Evolutionary conservation across 768 basidiomycete species (phyloP).

Genomic region (Russula abietina): DNA sequence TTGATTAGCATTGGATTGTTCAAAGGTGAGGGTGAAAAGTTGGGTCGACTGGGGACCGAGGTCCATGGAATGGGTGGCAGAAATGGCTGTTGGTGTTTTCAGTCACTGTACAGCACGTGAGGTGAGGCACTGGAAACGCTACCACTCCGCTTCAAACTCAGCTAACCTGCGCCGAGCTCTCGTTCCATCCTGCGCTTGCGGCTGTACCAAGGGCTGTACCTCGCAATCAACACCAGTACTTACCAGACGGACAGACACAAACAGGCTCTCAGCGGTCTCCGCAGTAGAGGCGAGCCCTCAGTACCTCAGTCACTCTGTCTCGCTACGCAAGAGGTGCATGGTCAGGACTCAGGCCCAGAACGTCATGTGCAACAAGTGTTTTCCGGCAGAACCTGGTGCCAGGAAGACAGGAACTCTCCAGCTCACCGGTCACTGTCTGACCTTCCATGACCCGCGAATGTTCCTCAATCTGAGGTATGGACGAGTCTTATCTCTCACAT

Average conservation of each 20-base stretch:
- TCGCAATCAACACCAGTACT: no score
- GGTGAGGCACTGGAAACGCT: no score
- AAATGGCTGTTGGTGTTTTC: not conserved
- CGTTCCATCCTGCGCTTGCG: no score
- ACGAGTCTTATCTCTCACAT: conserved; percentile 44
- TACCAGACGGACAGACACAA: no score
- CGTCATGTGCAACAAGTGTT: conserved; percentile 61
- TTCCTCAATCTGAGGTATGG: conserved; percentile 73
- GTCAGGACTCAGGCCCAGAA: conserved; percentile 33
- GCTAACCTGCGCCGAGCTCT: not conserved
- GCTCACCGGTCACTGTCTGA: conserved; percentile 91
- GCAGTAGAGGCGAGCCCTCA: no score
- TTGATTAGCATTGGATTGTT: conserved; percentile 40
- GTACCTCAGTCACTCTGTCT: no score
- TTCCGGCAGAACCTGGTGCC: conserved; percentile 45
- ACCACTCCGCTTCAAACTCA: not conserved
- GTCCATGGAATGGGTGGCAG: not conserved
- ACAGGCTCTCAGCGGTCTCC: no score
- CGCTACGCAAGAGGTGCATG: no score
- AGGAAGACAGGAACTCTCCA: conserved; percentile 86
- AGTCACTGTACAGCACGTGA: no score
- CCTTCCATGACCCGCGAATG: conserved; percentile 67
- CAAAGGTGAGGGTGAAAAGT: not conserved
- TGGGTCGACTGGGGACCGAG: not conserved
- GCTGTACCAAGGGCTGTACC: no score